Evolutionary conservation across 441 rosid species (phyloP), one percentile per base, ranked within the genome.

Genomic region (Sinapis alba): DNA sequence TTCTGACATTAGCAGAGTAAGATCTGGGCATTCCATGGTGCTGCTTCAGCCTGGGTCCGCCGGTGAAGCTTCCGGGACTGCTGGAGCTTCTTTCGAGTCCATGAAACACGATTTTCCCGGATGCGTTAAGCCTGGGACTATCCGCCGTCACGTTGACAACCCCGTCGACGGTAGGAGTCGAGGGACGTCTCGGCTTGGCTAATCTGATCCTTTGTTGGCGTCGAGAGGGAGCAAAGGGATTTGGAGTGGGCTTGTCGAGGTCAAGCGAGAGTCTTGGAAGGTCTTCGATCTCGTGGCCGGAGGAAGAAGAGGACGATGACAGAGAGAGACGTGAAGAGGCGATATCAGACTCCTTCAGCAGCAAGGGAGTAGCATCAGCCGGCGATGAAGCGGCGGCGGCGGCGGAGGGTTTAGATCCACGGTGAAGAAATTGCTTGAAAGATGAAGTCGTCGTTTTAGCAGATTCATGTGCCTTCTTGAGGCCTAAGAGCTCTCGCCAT

Each of bases 1-100:
- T 76, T 67, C 99, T 80, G 4, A 95, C 96, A 19, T 94, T 94
- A 19, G 98, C 91, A 0, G 98, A 93, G 77, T 95, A 90, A 0
- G 98, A 95, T 74, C 98, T 83, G 73, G 92, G 98, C 90, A 95
- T 86, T 4, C 97, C 96, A 72, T 92, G 83, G 68, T 89, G 89
- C 80, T 91, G 92, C 50, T 78, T 62, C 74, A 69, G 78, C 38
- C 87, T 90, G 0, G 93, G 95, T 2, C 97, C 97, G 3, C 99
- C 97, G 13, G 91, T 92, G 82, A 94, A 93, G 80, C 91, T 89
- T 32, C 99, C 92, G 5, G 98, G 99, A 71, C 97, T 93, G 71
- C 99, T 95, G 0, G 97, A 93, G 68, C 99, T 95, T 69, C 99
- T 81, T 77, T 90, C 99, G 47, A 93, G 70, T 83, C 90, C 87